Conservation (phyloP, 1,284 basidiomycete species). For the Erythrobasidium hasegawianum region DNA sequence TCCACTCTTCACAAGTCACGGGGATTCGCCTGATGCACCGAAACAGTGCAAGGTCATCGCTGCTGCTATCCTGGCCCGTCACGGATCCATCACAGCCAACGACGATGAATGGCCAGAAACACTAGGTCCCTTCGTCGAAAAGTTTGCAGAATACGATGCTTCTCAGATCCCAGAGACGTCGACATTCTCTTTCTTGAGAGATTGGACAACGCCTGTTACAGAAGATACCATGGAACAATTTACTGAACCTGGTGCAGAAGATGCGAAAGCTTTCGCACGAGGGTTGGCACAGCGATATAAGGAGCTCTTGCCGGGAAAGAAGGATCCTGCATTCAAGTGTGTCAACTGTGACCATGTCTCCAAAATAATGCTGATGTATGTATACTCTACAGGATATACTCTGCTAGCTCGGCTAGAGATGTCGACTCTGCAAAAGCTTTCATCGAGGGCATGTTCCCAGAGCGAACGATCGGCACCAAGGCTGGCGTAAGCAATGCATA, state of each 20-base stretch:
- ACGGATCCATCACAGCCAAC: constrained; percentile 51
- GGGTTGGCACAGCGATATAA: constrained; percentile 49
- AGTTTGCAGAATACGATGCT: constrained; percentile 44
- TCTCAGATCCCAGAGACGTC: constrained; percentile 23
- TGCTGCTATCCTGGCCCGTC: constrained; percentile 46
- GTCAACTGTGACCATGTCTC: constrained; percentile 40
- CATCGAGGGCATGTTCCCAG: constrained; percentile 52
- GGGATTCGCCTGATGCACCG: too few species aligned
- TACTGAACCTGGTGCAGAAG: constrained; percentile 49
- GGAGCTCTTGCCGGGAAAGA: constrained; percentile 48
- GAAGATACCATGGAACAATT: constrained; percentile 72
- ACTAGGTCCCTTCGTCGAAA: constrained; percentile 52
- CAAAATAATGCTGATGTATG: constrained; percentile 44
- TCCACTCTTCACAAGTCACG: constrained; percentile 27
- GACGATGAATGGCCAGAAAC: constrained; percentile 52
- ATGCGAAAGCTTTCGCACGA: constrained; percentile 49
- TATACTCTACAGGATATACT: constrained; percentile 50
- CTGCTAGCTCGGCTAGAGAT: constrained; percentile 50
- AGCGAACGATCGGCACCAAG: constrained; percentile 49
- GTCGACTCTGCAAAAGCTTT: constrained; percentile 51
- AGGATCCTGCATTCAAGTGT: constrained; percentile 28
- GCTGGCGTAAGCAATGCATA: constrained; percentile 46
- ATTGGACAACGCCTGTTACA: constrained; percentile 54
- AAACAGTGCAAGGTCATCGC: constrained; percentile 40
- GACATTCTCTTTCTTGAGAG: constrained; percentile 49